Conservation (phyloP, 1,284 basidiomycete species). For the Boletus semigastroideus region DNA sequence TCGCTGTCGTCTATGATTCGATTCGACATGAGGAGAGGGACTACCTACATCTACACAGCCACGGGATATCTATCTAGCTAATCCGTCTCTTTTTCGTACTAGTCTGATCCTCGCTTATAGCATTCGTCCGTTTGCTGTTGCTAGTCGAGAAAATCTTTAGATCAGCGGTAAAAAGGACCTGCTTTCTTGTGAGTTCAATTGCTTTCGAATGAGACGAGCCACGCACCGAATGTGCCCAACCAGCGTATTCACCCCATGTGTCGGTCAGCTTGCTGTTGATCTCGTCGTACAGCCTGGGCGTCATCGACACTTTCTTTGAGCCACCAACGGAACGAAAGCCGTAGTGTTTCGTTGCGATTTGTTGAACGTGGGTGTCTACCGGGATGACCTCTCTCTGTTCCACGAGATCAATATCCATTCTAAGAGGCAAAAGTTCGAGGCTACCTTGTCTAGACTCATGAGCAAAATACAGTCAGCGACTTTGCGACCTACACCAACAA, state of each 20-base stretch:
- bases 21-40: constrained; percentile 21
- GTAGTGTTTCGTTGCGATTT: constrained; percentile 86
- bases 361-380: constrained; percentile 89
- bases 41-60: constrained; percentile 14
- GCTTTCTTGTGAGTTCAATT: constrained; percentile 3
- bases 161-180: constrained; percentile 63
- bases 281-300: constrained; percentile 75
- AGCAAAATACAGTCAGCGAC: constrained; percentile 94
- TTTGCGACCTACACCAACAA: constrained; percentile 93
- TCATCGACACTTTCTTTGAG: constrained; percentile 66
- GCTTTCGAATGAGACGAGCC: background rate
- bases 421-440: constrained; percentile 7
- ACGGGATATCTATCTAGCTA: constrained; percentile 8
- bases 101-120: constrained; percentile 32
- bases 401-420: constrained; percentile 2
- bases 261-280: constrained; percentile 63
- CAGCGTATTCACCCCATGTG: constrained; percentile 84
- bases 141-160: constrained; percentile 48
- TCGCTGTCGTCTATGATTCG: constrained; percentile 41
- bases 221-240: constrained; percentile 88
- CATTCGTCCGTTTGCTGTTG: constrained; percentile 19
- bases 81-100: constrained; percentile 29
- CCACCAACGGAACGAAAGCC: constrained; percentile 55
- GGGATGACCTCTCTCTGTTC: constrained; percentile 78
- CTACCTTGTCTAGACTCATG: constrained; percentile 92